A percentile compares a stretch with the other conserved stretches of the same genome.
These are phyloP conservation scores for Metschnikowia orientalis DNA, from an alignment of 805 yeast species.

Conservation along the genomic window DNA sequence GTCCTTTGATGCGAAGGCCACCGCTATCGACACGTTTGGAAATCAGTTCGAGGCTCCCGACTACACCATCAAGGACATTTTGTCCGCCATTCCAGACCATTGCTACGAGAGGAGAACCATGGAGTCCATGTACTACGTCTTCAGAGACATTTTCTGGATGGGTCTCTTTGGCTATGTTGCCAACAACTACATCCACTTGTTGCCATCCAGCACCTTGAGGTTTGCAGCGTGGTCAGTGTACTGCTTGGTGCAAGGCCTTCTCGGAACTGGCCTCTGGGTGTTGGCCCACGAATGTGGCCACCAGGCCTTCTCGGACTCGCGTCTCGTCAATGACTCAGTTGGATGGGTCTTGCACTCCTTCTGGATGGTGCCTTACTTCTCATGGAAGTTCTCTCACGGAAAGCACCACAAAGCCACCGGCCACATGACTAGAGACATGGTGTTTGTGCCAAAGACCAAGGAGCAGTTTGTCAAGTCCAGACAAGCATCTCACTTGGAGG, in stretches of 20 bases:
- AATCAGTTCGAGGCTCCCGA: slow-evolving; percentile 70
- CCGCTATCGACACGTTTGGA: slow-evolving; percentile 59
- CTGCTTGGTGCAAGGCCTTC: slow-evolving; percentile 53
- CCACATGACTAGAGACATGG: slow-evolving; percentile 77
- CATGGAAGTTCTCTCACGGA: slow-evolving; percentile 81
- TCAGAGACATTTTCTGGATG: slow-evolving; percentile 56
- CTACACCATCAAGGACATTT: slow-evolving; percentile 68
- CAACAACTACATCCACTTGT: slow-evolving; percentile 47
- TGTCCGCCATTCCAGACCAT: slow-evolving; percentile 66
- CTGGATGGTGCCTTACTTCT: slow-evolving; percentile 77
- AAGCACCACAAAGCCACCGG: slow-evolving; percentile 92
- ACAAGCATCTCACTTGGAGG: slow-evolving; percentile 42
- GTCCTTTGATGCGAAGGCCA: slow-evolving; percentile 30
- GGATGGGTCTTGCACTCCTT: slow-evolving; percentile 84
- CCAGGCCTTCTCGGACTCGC: slow-evolving; percentile 74
- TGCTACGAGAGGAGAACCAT: slow-evolving; percentile 63
- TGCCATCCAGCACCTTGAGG: slow-evolving; percentile 34
- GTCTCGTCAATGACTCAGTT: slow-evolving; percentile 66
- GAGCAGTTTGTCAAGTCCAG: slow-evolving; percentile 45
- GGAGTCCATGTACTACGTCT: slow-evolving; percentile 59
- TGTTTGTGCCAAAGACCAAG: slow-evolving; percentile 70
- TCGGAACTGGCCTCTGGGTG: slow-evolving; percentile 79
- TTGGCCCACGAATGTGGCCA: slow-evolving; percentile 92
- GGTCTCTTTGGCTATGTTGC: slow-evolving; percentile 50
- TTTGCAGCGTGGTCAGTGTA: slow-evolving; percentile 57